Conservation (phyloP, 305 asterid species). For the Solanum hybrid region DNA sequence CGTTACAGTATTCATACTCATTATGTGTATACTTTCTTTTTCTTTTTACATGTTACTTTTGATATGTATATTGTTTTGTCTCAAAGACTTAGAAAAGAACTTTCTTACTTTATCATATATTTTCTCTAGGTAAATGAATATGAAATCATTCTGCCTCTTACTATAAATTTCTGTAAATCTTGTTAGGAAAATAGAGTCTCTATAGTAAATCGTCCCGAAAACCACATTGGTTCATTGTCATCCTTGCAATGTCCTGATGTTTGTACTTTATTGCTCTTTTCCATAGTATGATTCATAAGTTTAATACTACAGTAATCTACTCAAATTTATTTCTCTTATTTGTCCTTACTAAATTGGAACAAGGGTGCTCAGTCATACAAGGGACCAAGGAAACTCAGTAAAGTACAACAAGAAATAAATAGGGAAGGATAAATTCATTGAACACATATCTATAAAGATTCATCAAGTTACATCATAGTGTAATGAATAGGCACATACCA, state of each 20-base stretch:
- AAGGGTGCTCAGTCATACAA: neutral
- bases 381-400: neutral
- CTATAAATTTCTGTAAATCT: neutral
- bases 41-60: neutral
- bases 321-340: neutral
- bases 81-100: neutral
- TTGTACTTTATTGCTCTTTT: neutral
- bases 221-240: no score
- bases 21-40: neutral
- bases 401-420: neutral
- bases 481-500: conserved; percentile 35
- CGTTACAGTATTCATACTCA: neutral
- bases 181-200: neutral
- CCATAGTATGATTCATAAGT: neutral
- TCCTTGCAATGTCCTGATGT: no score
- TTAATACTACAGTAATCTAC: neutral
- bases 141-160: neutral
- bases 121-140: neutral
- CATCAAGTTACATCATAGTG: neutral
- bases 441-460: neutral
- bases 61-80: neutral
- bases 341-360: neutral
- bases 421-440: neutral
- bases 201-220: neutral
- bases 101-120: neutral